Conservation (phyloP, 2,329 filamentous ascomycete species). For the Alternaria triticina region DNA sequence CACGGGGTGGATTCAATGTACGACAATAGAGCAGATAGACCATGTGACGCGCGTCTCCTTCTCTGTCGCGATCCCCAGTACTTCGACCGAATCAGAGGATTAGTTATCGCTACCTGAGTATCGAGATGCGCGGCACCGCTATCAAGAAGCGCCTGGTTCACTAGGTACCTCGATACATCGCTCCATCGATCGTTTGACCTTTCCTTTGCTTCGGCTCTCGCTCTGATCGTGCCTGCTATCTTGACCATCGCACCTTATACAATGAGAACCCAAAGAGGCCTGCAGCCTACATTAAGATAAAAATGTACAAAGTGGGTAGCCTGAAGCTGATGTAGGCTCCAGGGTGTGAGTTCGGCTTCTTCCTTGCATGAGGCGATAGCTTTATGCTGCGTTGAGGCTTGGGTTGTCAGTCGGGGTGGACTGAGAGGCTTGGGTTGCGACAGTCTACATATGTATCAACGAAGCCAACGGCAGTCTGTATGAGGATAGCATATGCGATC, state of each 20-base stretch:
- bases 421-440: too few relatives aligned
- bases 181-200: background rate
- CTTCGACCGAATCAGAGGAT: background rate
- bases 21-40: background rate
- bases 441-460: too few relatives aligned
- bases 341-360: too few relatives aligned
- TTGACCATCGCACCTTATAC: background rate
- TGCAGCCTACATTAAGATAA: background rate
- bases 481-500: too few relatives aligned
- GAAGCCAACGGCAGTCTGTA: too few relatives aligned
- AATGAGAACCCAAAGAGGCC: background rate
- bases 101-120: background rate
- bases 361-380: too few relatives aligned
- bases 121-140: background rate
- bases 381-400: too few relatives aligned
- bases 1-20: background rate
- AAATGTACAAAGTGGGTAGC: background rate
- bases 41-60: background rate
- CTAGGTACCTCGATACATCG: background rate
- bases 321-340: background rate
- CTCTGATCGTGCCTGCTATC: background rate
- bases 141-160: background rate
- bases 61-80: background rate
- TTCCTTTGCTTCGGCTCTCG: background rate
- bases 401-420: too few relatives aligned